Evolutionary conservation across 805 yeast species (phyloP), one percentile per base, ranked within the genome.

Genomic region (Danielia oregonensis): DNA sequence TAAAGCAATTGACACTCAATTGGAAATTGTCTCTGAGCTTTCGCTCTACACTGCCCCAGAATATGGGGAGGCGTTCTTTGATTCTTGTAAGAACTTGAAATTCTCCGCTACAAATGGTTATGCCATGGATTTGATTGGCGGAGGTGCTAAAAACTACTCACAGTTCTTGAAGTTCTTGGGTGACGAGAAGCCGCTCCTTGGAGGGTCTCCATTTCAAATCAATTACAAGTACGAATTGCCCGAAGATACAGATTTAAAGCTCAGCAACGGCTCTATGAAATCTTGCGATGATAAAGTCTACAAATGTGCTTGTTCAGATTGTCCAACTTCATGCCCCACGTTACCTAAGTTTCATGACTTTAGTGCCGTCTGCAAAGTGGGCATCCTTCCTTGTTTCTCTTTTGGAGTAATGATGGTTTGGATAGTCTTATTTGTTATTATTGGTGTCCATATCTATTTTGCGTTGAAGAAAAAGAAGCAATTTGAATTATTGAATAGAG

Each of bases 41-140:
- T 76, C 79, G 28, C 79, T 78, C 47, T 80, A 53, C 48, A 75
- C 86, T 4, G 76, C 75, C 38, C 67, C 74, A 1, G 49, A 49
- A 1, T 76, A 78, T 66, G 96, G 95, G 0, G 49, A 68, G 0
- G 65, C 51, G 2, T 78, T 91, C 49, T 91, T 66, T 54, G 83
- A 88, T 37, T 86, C 96, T 2, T 91, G 98, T 63, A 84, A 84
- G 48, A 78, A 81, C 43, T 82, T 91, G 55, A 88, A 91, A 61
- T 89, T 93, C 57, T 79, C 91, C 3, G 96, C 96, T 6, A 88
- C 97, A 2, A 91, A 89, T 58, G 96, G 97, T 2, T 86, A 74
- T 50, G 97, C 96, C 7, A 88, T 91, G 97, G 97, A 91, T 54
- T 69, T 91, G 26, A 81, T 91, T 26, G 98, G 98, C 6, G 98